phyloP scores from a whole-genome alignment of 2,329 filamentous ascomycete species.

The Xylaria sp. region DNA sequence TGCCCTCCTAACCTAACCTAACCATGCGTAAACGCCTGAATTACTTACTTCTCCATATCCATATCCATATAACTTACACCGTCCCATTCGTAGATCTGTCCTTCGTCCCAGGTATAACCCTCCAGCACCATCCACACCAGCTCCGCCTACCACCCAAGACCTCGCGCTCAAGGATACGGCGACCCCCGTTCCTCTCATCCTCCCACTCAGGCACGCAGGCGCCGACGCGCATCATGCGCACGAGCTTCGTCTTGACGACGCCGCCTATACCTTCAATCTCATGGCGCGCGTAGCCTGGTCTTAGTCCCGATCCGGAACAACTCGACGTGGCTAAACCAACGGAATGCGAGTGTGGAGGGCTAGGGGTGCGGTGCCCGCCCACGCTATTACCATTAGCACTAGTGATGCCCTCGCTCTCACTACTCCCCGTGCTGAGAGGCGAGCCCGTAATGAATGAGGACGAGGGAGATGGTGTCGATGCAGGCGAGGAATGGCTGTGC shows the following conservation, averaged over 20 bases:
- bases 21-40: constrained; percentile 29
- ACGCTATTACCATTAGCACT: constrained; percentile 18
- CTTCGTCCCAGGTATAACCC: constrained; percentile 73
- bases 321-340: background rate
- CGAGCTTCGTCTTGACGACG: constrained; percentile 86
- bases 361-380: constrained; percentile 50
- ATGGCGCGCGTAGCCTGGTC: constrained; percentile 83
- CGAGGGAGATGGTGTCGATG: constrained; percentile 36
- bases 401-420: constrained; percentile 33
- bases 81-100: constrained; percentile 51
- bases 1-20: background rate
- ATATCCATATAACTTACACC: background rate
- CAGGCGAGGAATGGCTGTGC: constrained; percentile 37
- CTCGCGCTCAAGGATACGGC: constrained; percentile 76
- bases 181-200: constrained; percentile 75
- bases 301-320: constrained; percentile 49
- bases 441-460: constrained; percentile 32
- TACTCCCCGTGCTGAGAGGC: constrained; percentile 28
- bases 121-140: constrained; percentile 93
- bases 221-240: constrained; percentile 82
- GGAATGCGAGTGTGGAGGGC: constrained; percentile 58
- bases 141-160: constrained; percentile 74
- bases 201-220: constrained; percentile 87
- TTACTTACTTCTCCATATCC: background rate
- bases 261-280: constrained; percentile 94